Evolutionary conservation across 2,329 filamentous ascomycete genomes (phyloP).

Genomic region (Aspergillus arachidicola): DNA sequence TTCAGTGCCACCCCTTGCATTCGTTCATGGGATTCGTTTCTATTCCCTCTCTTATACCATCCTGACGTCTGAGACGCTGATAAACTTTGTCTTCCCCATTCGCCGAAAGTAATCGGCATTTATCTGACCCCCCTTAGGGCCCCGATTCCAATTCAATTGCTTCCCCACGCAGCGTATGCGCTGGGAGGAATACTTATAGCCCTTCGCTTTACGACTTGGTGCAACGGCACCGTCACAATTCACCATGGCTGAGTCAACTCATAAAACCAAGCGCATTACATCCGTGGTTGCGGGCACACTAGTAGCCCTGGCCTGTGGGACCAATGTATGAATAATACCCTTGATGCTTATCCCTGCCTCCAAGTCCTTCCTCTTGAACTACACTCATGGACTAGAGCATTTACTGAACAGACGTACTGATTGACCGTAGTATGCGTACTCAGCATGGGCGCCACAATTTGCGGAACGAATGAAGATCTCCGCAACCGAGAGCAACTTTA

Average conservation of each 20-base stretch:
- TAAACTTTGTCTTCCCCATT: slow-evolving; percentile 7
- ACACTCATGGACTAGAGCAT: not conserved
- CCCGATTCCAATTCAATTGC: not conserved
- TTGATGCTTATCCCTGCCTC: slow-evolving; percentile 7
- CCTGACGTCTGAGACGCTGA: slow-evolving; percentile 6
- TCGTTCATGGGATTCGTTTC: not conserved
- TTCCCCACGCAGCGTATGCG: slow-evolving; percentile 1
- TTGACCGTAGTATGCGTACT: slow-evolving; percentile 83
- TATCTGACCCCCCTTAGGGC: not conserved
- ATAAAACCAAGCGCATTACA: slow-evolving; percentile 65
- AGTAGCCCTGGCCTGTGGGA: slow-evolving; percentile 87
- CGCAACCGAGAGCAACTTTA: slow-evolving; percentile 89
- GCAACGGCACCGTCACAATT: slow-evolving; percentile 8
- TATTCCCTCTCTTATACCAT: not conserved
- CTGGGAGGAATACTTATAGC: not conserved
- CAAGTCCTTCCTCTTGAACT: not conserved
- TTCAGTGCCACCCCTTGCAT: not conserved
- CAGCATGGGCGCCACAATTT: slow-evolving; percentile 95
- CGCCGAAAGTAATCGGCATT: slow-evolving; percentile 5
- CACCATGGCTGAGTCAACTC: slow-evolving; percentile 31
- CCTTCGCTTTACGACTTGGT: not conserved
- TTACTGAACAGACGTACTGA: slow-evolving; percentile 15
- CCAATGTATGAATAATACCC: slow-evolving; percentile 65
- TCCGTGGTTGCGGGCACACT: slow-evolving; percentile 83
- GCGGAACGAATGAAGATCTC: slow-evolving; percentile 82